A percentile compares a stretch with the other conserved stretches of the same genome.
These are phyloP conservation scores for Trichosanthes truncata DNA, from an alignment of 306 rosid genomes.

Conservation along the genomic window DNA sequence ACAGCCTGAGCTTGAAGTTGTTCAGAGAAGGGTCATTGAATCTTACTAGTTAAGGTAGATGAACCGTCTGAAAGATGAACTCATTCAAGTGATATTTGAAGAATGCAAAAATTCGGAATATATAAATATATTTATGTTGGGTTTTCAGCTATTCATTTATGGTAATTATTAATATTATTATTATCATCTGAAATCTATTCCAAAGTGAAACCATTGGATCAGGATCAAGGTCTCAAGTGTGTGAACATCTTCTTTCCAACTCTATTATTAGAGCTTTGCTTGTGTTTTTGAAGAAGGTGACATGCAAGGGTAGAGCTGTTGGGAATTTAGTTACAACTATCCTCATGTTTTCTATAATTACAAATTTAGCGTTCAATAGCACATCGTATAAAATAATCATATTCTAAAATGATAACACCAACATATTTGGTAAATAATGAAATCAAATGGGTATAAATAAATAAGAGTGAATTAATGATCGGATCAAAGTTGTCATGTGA, in stretches of 20 bases:
- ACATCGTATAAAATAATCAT: too few species aligned
- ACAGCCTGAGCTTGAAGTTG: conserved; percentile 48
- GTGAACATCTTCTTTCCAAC: conserved; percentile 6
- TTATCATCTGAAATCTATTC: not conserved
- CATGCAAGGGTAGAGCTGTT: not conserved
- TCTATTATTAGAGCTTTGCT: conserved; percentile 6
- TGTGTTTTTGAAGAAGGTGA: not conserved
- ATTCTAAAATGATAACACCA: not conserved
- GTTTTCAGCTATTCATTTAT: conserved; percentile 1
- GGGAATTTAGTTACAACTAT: not conserved
- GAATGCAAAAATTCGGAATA: not conserved
- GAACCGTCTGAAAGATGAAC: conserved; percentile 10
- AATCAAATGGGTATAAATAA: not conserved
- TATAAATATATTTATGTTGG: not conserved
- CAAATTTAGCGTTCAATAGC: too few species aligned
- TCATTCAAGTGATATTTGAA: not conserved
- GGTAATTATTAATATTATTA: not conserved
- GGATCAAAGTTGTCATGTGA: not conserved
- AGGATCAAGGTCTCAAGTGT: not conserved
- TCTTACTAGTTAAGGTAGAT: conserved; percentile 33
- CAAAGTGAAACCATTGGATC: not conserved
- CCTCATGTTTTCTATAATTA: too few species aligned
- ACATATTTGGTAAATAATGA: not conserved
- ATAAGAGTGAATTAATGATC: not conserved
- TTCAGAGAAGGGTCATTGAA: conserved; percentile 47